Conservation (phyloP, 306 rosid species). For the Casuarina equisetifolia region DNA sequence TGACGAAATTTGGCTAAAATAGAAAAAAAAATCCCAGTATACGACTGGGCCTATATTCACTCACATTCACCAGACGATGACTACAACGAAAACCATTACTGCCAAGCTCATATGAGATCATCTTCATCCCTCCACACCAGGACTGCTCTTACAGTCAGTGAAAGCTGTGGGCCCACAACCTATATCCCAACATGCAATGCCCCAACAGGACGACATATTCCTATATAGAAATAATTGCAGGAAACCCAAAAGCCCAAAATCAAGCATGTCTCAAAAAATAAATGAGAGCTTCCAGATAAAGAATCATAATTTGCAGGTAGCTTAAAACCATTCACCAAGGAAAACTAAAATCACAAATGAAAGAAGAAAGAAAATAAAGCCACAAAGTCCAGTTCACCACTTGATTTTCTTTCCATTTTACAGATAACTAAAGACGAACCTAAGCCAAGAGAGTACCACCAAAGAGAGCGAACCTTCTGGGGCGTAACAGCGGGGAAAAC, state of each 20-base stretch:
- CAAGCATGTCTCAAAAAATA: not conserved
- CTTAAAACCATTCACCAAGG: not conserved
- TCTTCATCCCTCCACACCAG: not conserved
- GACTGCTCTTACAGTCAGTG: not conserved
- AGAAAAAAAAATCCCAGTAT: not conserved
- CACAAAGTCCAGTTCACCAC: not conserved
- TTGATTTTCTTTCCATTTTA: not conserved
- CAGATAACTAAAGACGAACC: not conserved
- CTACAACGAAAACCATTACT: not conserved
- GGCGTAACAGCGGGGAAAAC: conserved; percentile 76
- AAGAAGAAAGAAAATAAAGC: not conserved
- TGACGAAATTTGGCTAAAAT: not conserved
- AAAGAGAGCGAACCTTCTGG: conserved; percentile 44
- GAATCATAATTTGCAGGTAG: not conserved
- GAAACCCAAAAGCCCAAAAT: not conserved
- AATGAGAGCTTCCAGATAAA: not conserved
- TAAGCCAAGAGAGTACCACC: not conserved
- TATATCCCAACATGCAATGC: not conserved
- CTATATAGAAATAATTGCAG: not conserved
- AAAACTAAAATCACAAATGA: not conserved
- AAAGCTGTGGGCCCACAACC: not conserved
- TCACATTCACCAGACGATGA: not conserved
- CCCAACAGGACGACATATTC: not conserved
- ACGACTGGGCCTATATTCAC: not conserved
- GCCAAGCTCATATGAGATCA: not conserved